Percentiles rank a stretch among this genome's conserved stretches.
Evolutionary conservation across 768 basidiomycete genomes (phyloP).

Genomic region (Suillus variegatus): DNA sequence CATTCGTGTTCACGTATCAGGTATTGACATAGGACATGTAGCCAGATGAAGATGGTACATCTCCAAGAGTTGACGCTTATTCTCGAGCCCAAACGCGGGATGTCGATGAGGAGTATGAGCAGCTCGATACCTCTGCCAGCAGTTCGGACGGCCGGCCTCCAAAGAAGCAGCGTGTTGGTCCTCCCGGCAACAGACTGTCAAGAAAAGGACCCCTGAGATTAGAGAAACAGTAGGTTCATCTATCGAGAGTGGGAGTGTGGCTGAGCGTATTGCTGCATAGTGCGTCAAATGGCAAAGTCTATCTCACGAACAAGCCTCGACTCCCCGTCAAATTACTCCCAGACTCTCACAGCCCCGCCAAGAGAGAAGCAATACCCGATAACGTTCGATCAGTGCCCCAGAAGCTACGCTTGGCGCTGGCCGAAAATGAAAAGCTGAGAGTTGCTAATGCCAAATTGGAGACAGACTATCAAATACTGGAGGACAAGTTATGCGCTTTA

Average conservation of each 20-base stretch:
- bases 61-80: not conserved
- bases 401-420: not conserved
- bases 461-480: not conserved
- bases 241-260: too few relatives aligned
- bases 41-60: not conserved
- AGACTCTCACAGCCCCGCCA: too few relatives aligned
- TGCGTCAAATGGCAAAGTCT: not conserved
- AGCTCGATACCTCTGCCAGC: not conserved
- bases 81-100: not conserved
- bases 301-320: not conserved
- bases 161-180: constrained; percentile 1
- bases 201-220: not conserved
- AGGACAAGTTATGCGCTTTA: not conserved
- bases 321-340: not conserved
- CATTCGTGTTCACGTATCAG: not conserved
- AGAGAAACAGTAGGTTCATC: not conserved
- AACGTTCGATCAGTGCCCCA: not conserved
- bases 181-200: not conserved
- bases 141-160: not conserved
- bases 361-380: not conserved
- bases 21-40: not conserved
- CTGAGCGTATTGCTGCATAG: not conserved
- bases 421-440: not conserved
- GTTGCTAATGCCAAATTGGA: not conserved
- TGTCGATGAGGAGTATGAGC: not conserved